Evolutionary conservation across 2,329 filamentous ascomycete genomes (phyloP).

Genomic region (Calonectria pseudoreteaudii): DNA sequence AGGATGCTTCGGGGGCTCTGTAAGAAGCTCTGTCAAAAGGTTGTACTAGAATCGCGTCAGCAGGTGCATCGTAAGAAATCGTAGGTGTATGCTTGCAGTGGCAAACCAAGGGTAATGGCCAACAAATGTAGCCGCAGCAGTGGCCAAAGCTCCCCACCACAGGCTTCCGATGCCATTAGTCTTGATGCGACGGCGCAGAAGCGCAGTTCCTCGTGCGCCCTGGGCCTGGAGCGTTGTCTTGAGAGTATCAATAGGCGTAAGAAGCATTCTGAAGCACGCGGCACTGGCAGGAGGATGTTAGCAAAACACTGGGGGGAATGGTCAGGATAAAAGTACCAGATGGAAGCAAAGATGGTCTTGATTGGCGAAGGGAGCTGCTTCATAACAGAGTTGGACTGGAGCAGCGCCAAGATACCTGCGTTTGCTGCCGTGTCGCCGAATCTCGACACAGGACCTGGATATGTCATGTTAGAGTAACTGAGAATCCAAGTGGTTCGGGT

Average conservation of each 20-base stretch:
- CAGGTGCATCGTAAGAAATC: too few relatives aligned
- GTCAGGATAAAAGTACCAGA: slow-evolving; percentile 46
- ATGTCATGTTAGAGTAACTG: neutral
- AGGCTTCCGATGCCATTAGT: slow-evolving; percentile 57
- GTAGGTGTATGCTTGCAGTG: slow-evolving; percentile 47
- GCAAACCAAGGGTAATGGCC: slow-evolving; percentile 64
- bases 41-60: slow-evolving; percentile 53
- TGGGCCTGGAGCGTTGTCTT: slow-evolving; percentile 63
- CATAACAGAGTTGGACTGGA: slow-evolving; percentile 60
- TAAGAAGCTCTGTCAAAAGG: slow-evolving; percentile 51
- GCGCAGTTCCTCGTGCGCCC: slow-evolving; percentile 54
- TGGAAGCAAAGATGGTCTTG: slow-evolving; percentile 60
- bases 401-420: slow-evolving; percentile 60
- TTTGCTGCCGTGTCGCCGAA: slow-evolving; percentile 64
- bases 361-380: slow-evolving; percentile 55
- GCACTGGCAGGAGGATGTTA: slow-evolving; percentile 46
- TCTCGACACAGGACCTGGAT: slow-evolving; percentile 55
- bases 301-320: neutral
- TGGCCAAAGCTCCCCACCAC: slow-evolving; percentile 63
- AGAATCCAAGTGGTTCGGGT: neutral
- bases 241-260: slow-evolving; percentile 62
- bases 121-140: slow-evolving; percentile 60
- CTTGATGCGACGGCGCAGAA: slow-evolving; percentile 58
- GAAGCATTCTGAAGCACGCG: slow-evolving; percentile 59
- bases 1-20: slow-evolving; percentile 54